phyloP scores from a whole-genome alignment of 1,139 yeast genomes.

The Debaryomyces psychrophilus region DNA sequence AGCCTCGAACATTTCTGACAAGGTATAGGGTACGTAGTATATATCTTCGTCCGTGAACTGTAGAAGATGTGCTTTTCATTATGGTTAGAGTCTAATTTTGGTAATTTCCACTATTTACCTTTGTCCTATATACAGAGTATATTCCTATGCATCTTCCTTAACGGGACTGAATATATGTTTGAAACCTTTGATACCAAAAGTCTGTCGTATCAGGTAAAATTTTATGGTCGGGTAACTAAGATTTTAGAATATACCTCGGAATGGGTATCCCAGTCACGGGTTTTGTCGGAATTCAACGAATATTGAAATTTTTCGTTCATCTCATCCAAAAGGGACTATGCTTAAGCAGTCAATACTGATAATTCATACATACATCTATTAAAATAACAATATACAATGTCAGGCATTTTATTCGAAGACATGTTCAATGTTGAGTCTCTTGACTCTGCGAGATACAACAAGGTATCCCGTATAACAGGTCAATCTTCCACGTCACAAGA shows the following conservation, averaged over 20 bases:
- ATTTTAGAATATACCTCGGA: neutral
- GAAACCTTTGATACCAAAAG: neutral
- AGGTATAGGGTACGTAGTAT: neutral
- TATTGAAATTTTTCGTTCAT: slow-evolving; percentile 7
- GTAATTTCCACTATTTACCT: slow-evolving; percentile 9
- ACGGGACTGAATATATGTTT: neutral
- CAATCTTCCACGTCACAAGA: slow-evolving; percentile 83
- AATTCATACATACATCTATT: neutral
- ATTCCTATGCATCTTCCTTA: neutral
- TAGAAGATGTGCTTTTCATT: neutral
- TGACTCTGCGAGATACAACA: slow-evolving; percentile 90
- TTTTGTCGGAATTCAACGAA: neutral
- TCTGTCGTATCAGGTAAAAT: neutral
- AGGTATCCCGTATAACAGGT: slow-evolving; percentile 88
- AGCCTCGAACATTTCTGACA: neutral
- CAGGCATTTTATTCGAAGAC: slow-evolving; percentile 89
- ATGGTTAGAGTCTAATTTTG: slow-evolving; percentile 8
- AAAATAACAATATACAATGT: slow-evolving; percentile 48
- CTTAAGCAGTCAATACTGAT: neutral
- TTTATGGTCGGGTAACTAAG: neutral
- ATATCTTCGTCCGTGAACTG: neutral
- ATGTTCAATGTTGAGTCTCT: slow-evolving; percentile 84
- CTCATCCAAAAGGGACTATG: slow-evolving; percentile 5
- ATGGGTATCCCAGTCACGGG: neutral
- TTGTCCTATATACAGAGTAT: neutral